Evolutionary conservation across 495 filamentous ascomycete species (phyloP), one percentile per base, ranked within the genome.

Genomic region (Extremus antarcticus): DNA sequence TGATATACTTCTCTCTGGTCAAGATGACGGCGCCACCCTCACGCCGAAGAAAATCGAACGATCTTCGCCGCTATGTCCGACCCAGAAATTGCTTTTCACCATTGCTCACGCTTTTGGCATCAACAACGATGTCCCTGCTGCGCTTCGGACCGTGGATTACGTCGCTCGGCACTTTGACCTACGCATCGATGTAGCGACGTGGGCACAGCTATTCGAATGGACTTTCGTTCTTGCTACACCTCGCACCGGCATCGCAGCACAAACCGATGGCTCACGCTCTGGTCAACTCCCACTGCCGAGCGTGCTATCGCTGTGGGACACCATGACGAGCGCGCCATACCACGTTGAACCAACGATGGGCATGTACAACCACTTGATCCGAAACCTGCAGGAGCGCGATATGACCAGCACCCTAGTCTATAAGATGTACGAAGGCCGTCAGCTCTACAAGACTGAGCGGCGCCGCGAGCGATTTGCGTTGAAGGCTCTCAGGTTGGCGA

Each of bases 201-300:
- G 84, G 84, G 56, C 59, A 2, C 74, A 81, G 43, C 61, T 87
- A 9, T 68, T 86, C 23, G 72, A 80, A 52, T 77, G 82, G 68
- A 75, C 80, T 1, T 87, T 73, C 59, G 70, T 80, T 11, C 63
- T 81, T 16, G 67, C 75, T 24, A 59, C 66, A 41, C 53, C 53
- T 24, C 62, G 66, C 47, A 58, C 58, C 22, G 57, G 65, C 8
- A 46, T 21, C 16, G 43, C 46, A 2, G 52, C 38, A 35, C 54
- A 64, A 23, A 55, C 45, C 11, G 40, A 64, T 22, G 53, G 66
- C 17, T 53, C 55, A 25, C 51, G 46, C 43, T 55, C 59, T 47
- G 69, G 63, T 29, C 57, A 61, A 39, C 68, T 86, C 2, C 69
- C 76, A 0, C 47, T 55, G 11, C 56, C 66, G 1, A 67, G 74